Evolutionary conservation across 495 filamentous ascomycete genomes (phyloP).

Genomic region (Umbilicaria muhlenbergii): DNA sequence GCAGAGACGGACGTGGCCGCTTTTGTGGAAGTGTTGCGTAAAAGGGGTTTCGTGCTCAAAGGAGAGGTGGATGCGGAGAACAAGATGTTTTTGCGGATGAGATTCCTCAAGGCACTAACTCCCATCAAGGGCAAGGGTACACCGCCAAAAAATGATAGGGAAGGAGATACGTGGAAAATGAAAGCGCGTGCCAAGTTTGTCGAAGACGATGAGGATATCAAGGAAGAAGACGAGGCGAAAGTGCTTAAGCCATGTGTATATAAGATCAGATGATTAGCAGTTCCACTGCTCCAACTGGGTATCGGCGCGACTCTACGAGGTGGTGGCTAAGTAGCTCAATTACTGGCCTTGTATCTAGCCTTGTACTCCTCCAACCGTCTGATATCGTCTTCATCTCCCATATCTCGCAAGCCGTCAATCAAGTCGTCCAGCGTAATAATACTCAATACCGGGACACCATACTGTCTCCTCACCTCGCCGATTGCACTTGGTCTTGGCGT

Average conservation of each 20-base stretch:
- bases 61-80: slow-evolving; percentile 62
- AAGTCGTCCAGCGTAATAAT: slow-evolving; percentile 57
- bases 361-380: slow-evolving; percentile 64
- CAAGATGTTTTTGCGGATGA: slow-evolving; percentile 97
- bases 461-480: slow-evolving; percentile 60
- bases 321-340: neutral
- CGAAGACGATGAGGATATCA: slow-evolving; percentile 32
- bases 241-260: slow-evolving; percentile 95
- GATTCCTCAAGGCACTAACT: slow-evolving; percentile 63
- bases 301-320: neutral
- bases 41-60: slow-evolving; percentile 61
- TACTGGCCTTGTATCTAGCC: slow-evolving; percentile 39
- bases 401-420: slow-evolving; percentile 41
- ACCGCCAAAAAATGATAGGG: slow-evolving; percentile 20
- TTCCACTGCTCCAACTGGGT: neutral
- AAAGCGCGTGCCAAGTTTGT: slow-evolving; percentile 35
- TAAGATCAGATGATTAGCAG: slow-evolving; percentile 54
- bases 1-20: slow-evolving; percentile 74
- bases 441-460: slow-evolving; percentile 30
- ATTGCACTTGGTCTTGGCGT: slow-evolving; percentile 50
- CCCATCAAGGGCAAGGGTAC: slow-evolving; percentile 48
- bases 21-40: slow-evolving; percentile 68
- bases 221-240: slow-evolving; percentile 40
- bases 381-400: slow-evolving; percentile 43
- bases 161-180: slow-evolving; percentile 13